Conservation (phyloP, 306 rosid species). For the Casuarina cunninghamiana region DNA sequence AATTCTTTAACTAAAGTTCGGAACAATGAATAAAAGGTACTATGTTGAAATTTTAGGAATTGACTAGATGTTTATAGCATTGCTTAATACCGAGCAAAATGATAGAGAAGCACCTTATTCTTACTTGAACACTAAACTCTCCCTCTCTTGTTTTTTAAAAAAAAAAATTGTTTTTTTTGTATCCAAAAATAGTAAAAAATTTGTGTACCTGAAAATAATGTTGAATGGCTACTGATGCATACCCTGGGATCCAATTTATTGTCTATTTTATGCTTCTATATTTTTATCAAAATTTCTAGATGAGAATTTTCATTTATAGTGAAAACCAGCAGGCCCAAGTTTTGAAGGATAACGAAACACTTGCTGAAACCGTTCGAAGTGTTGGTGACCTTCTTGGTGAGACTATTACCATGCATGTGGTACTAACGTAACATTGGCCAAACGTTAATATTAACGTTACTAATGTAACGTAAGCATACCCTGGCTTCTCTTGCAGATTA, state of each 20-base stretch:
- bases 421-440: slow-evolving; percentile 22
- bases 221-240: not conserved
- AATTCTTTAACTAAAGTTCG: not conserved
- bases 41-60: not conserved
- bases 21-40: not conserved
- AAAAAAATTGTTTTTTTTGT: not conserved
- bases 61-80: not conserved
- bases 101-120: not conserved
- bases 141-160: not conserved
- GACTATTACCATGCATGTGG: slow-evolving; percentile 66
- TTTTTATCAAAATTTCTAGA: slow-evolving; percentile 15
- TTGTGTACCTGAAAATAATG: not conserved
- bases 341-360: slow-evolving; percentile 64
- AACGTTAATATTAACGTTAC: too few relatives aligned
- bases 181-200: too few relatives aligned
- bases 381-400: slow-evolving; percentile 50
- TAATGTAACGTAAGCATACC: too few relatives aligned
- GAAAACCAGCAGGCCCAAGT: slow-evolving; percentile 55
- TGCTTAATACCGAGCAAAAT: not conserved
- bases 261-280: not conserved
- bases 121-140: not conserved
- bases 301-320: slow-evolving; percentile 44
- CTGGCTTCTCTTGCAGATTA: too few relatives aligned
- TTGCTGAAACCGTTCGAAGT: slow-evolving; percentile 60
- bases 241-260: slow-evolving; percentile 3